phyloP scores from a whole-genome alignment of 352 stramenopile species.

The Globisporangium nagaii region DNA sequence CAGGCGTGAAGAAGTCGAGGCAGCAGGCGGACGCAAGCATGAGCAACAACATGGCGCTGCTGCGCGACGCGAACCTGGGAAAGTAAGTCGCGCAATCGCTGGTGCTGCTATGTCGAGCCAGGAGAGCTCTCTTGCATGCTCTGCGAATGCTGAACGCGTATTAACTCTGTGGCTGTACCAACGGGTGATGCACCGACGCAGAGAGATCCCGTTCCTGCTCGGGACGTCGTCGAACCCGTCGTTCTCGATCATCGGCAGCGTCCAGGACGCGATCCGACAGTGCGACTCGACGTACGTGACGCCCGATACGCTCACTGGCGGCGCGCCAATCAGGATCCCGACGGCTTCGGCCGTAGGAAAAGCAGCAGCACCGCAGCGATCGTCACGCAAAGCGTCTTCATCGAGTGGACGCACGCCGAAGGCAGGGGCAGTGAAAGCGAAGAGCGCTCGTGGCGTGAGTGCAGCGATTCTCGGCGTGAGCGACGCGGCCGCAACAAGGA shows the following conservation, averaged over 20 bases:
- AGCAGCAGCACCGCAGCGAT: not conserved
- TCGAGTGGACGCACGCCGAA: not conserved
- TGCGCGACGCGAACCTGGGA: slow-evolving; percentile 61
- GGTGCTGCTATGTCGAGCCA: not conserved
- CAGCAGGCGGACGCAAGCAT: not conserved
- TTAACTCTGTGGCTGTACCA: no score
- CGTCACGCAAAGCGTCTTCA: no score
- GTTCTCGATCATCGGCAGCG: slow-evolving; percentile 67
- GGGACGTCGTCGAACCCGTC: slow-evolving; percentile 49
- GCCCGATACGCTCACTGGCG: slow-evolving; percentile 15
- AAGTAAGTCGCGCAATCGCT: slow-evolving; percentile 30
- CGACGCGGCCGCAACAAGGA: not conserved
- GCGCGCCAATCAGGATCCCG: slow-evolving; percentile 3
- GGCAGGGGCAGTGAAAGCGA: not conserved
- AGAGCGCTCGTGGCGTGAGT: not conserved
- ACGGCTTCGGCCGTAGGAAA: not conserved
- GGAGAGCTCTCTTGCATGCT: not conserved
- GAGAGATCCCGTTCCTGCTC: slow-evolving; percentile 63
- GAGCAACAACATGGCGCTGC: slow-evolving; percentile 51
- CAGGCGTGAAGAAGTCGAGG: not conserved
- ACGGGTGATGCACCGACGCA: no score
- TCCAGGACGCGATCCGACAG: slow-evolving; percentile 65
- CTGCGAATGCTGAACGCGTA: not conserved
- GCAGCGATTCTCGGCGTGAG: slow-evolving; percentile 12
- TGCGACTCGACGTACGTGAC: slow-evolving; percentile 53